Evolutionary conservation across 345 rosid species (phyloP), one percentile per base, ranked within the genome.

Genomic region (Eucalyptus sideroxylon): DNA sequence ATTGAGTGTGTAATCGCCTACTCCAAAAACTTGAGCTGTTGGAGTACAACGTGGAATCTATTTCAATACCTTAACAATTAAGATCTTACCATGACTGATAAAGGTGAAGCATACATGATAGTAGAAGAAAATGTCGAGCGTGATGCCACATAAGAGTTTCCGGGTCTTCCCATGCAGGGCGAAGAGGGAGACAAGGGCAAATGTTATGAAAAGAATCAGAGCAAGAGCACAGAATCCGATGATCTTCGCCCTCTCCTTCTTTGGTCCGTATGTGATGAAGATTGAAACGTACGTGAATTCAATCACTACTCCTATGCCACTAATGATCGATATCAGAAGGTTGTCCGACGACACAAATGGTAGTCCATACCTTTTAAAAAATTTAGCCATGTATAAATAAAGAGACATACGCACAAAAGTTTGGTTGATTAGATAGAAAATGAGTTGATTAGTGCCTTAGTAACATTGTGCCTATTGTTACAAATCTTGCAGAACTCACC

Each of bases 61-160:
- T 21, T 77, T 69, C 40, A 69, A 69, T 69, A 69, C 1, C 13
- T 69, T 69, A 16, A 69, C 81, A 7, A 69, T 69, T 69, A 31
- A n/a, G 45, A 53, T 67, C 91, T 92, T 91, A 92, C 93, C 91
- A 91, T 91, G 91, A 93, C 88, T 27, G 93, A 92, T 7, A 93
- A 90, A 19, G 94, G 94, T 4, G 93, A 91, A 83, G 86, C 94
- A 88, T 92, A 93, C 94, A 92, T 93, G 86, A 93, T 65, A 88
- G 91, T 89, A 31, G 92, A 90, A 45, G 90, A 91, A 91, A 30
- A 93, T 65, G 87, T 93, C 65, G 16, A 91, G 92, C 53, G 92
- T 91, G 40, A 90, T 49, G 50, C 94, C 94, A 62, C 93, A 91
- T 30, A 93, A 92, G 89, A 89, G 88, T 90, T 91, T 92, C 90